These are phyloP conservation scores for Myxozyma vanderwaltii DNA, from an alignment of 805 yeast species.

Conservation along the genomic window DNA sequence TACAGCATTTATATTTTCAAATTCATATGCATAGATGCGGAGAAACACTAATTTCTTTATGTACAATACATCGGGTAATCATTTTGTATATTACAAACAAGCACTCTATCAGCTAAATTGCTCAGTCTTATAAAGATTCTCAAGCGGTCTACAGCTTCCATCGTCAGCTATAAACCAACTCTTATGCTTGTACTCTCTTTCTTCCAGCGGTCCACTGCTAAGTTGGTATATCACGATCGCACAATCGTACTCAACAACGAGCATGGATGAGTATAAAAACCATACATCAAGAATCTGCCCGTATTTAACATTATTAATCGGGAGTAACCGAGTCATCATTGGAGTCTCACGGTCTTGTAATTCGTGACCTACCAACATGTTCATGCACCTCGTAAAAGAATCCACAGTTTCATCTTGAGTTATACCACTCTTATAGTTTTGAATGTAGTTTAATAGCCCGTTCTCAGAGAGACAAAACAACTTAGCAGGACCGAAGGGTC, in stretches of 20 bases:
- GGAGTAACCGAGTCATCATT: conserved; percentile 14
- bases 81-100: no score
- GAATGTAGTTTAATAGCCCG: background rate
- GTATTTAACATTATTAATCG: background rate
- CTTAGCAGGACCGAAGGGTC: conserved; percentile 1
- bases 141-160: background rate
- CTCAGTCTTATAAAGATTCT: background rate
- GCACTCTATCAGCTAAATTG: no score
- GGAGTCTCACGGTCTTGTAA: conserved; percentile 6
- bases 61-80: no score
- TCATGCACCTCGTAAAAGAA: conserved; percentile 2
- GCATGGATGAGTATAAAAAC: conserved; percentile 1
- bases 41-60: no score
- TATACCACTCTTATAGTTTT: background rate
- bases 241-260: conserved; percentile 21
- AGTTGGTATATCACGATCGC: conserved; percentile 12
- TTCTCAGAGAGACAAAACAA: conserved; percentile 19
- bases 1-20: no score
- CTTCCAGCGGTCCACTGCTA: background rate
- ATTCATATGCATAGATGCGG: no score
- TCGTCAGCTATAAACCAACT: background rate
- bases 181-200: background rate
- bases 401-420: background rate
- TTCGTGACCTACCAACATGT: conserved; percentile 11
- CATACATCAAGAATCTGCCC: conserved; percentile 10